Base-by-base conservation (phyloP, 768 basidiomycete genomes). In the Lactifluus echinatus region DNA sequence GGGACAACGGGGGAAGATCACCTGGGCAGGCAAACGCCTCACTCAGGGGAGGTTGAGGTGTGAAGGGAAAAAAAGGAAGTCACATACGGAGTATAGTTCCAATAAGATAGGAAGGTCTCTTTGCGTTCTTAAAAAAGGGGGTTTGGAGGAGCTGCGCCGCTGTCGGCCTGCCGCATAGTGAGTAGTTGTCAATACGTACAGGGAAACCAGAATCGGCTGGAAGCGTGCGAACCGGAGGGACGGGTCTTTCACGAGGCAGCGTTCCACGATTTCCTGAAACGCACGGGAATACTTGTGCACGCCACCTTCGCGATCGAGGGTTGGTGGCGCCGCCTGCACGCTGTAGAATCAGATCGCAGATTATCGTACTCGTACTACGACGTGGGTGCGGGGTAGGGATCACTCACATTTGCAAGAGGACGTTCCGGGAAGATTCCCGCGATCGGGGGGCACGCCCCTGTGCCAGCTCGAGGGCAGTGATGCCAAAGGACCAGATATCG, bases 401-500 rank as follows among this genome's bases (percentile, higher is more conserved):
- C 7, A 69, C 75, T 58, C 59, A 85, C 84, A 83, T 93, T 68
- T 84, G 83, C 44, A 90, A 72, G 19, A 96, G 75, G 7, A 93
- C 86, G 50, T 76, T 74, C 53, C 86, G 81, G 1, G 91, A 80
- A 8, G 84, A 76, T 65, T 89, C 85, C 60, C 85, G 79, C 15
- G 86, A 87, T 56, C 83, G 75, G n/a, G 94, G 94, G 1, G 93
- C 89, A 5, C 85, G 81, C 0, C 94, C 94, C 65, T 90, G 85
- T 0, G 89, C 79, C 31, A 97, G 76, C 68, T 96, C 94, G 45
- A 96, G 73, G 15, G 93, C 87, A n/a, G 93, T 95, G 57, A 97
- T 93, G 12, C 91, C 94, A 68, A 96, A 89, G 56, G 89, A 93
- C 93, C 93, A 97, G 56, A 97, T 93, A 67, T 97, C 94, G 19